Evolutionary conservation across 148 eudicot species (phyloP), one percentile per base, ranked within the genome.

Genomic region (Fagopyrum tataricum): DNA sequence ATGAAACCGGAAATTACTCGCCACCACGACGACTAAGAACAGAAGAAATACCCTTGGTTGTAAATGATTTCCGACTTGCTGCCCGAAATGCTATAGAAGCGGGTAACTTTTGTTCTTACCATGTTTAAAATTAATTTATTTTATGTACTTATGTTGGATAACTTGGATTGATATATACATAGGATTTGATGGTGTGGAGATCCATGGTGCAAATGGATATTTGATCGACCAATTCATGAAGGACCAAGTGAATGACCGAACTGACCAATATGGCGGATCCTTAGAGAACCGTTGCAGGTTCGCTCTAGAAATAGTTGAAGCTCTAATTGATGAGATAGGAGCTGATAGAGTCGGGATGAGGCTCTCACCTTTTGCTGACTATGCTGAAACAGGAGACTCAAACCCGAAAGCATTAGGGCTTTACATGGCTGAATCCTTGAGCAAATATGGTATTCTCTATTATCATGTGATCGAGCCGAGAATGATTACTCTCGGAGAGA

Each of bases 271-370:
- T 48, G 89, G 87, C 23, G 89, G 89, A 39, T 76, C 84, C 31
- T 48, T 83, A 44, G 87, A 86, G 47, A 86, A 86, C 17, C 85
- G 87, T n/a, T 86, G 89, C 31, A 76, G 79, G 46, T 83, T 86
- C 20, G 82, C 84, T 55, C 73, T 86, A 0, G 85, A 86, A 73
- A 69, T 86, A 48, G 85, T 82, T 1, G 82, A 86, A 78, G 89
- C 85, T 18, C 18, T 82, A 8, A 18, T 37, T 5, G 71, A 80
- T 14, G 85, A 84, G 73, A 78, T 84, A 13, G 89, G 89, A 74
- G 73, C 82, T 3, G 81, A 86, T 11, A 82, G 71, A 82, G 85
- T 86, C 24, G 85, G 85, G 39, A 70, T 84, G 26, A 74, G 85
- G 13, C 62, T 86, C 0, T 86, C 89, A 40, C 89, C 89, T 9